phyloP scores from a whole-genome alignment of 1,284 basidiomycete genomes.

The Microbotryum silenes-acaulis region DNA sequence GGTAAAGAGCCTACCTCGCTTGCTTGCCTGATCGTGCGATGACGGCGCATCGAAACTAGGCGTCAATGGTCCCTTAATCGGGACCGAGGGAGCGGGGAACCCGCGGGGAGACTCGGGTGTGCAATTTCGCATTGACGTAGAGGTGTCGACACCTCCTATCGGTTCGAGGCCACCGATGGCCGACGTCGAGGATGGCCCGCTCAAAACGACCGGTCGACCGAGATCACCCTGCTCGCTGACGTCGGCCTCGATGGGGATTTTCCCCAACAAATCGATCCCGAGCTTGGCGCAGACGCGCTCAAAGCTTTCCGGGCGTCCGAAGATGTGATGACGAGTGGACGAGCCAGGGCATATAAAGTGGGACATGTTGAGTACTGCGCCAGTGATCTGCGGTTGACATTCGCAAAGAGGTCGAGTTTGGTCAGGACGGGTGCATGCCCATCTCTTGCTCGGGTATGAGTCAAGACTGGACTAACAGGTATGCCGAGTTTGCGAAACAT shows the following conservation, averaged over 20 bases:
- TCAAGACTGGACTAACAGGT: slow-evolving; percentile 51
- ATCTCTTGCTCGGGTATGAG: too few species aligned
- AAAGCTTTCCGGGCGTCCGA: slow-evolving; percentile 65
- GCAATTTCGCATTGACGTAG: too few species aligned
- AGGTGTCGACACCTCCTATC: too few species aligned
- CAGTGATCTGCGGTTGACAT: slow-evolving; percentile 58
- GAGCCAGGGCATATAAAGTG: slow-evolving; percentile 80
- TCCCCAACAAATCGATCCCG: slow-evolving; percentile 63
- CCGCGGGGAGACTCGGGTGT: too few species aligned
- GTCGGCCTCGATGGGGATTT: slow-evolving; percentile 70
- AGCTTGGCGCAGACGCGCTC: slow-evolving; percentile 56
- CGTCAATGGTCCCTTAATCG: too few species aligned
- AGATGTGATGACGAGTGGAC: slow-evolving; percentile 62
- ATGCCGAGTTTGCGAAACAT: slow-evolving; percentile 89
- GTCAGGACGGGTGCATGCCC: background rate
- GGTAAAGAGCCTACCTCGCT: too few species aligned
- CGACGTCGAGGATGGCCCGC: slow-evolving; percentile 11
- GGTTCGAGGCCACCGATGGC: too few species aligned
- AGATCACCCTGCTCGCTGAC: slow-evolving; percentile 69
- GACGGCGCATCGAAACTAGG: too few species aligned
- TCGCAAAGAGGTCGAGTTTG: too few species aligned
- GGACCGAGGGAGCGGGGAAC: too few species aligned
- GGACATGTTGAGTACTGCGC: slow-evolving; percentile 83
- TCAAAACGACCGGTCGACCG: slow-evolving; percentile 52
- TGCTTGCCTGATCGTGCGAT: too few species aligned